These are phyloP conservation scores for Fragaria nilgerrensis DNA, from an alignment of 306 rosid species.

Conservation along the genomic window DNA sequence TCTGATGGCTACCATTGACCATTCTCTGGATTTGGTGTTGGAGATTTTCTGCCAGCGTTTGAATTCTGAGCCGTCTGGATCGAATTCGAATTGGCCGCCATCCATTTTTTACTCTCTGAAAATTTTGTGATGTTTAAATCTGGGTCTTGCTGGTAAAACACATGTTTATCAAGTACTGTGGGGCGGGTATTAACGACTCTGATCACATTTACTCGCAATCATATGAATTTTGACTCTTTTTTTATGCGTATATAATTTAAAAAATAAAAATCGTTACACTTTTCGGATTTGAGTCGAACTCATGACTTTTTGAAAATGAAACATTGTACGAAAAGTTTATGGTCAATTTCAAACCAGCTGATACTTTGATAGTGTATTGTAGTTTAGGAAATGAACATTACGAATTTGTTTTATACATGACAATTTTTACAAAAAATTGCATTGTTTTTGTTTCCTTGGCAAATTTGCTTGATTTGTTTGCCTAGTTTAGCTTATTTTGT, in stretches of 20 bases:
- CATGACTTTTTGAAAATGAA: too few relatives aligned
- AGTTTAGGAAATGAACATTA: too few relatives aligned
- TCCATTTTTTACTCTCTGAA: not conserved
- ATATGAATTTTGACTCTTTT: too few relatives aligned
- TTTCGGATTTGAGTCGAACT: too few relatives aligned
- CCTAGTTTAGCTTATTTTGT: not conserved
- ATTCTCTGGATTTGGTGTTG: slow-evolving; percentile 15
- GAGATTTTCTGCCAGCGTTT: not conserved
- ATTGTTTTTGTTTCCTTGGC: not conserved
- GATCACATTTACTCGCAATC: not conserved
- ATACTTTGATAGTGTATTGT: too few relatives aligned
- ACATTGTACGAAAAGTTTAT: too few relatives aligned
- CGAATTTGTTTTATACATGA: too few relatives aligned
- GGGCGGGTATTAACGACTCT: not conserved
- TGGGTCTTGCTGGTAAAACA: not conserved
- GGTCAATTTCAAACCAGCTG: too few relatives aligned
- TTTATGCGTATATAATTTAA: too few relatives aligned
- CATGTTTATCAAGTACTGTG: not conserved
- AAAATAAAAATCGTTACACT: too few relatives aligned
- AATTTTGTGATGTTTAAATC: not conserved
- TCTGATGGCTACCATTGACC: slow-evolving; percentile 41
- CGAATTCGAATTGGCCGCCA: not conserved
- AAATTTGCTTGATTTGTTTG: not conserved
- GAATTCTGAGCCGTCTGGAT: not conserved
- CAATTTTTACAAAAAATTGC: too few relatives aligned